Evolutionary conservation across 768 basidiomycete genomes (phyloP).

Genomic region (Strobilomyces confusus): DNA sequence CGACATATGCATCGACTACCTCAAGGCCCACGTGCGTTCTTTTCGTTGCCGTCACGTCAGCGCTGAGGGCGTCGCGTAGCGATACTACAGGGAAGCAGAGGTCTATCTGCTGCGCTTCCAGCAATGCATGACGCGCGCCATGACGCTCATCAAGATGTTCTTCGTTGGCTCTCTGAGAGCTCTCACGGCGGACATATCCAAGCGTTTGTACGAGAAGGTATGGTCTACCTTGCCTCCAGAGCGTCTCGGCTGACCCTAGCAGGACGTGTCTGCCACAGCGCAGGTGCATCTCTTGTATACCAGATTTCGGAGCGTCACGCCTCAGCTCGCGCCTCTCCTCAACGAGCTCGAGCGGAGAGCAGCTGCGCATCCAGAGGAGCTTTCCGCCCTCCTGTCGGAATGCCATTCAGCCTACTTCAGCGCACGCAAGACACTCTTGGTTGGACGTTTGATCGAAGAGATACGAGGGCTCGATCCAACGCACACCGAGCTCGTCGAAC

Average conservation of each 20-base stretch:
- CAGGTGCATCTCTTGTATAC: constrained; percentile 86
- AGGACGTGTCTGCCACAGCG: constrained; percentile 79
- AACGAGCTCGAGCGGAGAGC: constrained; percentile 83
- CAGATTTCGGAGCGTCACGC: constrained; percentile 72
- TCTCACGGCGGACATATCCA: constrained; percentile 73
- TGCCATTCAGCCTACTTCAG: constrained; percentile 85
- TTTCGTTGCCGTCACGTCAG: not conserved
- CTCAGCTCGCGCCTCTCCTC: constrained; percentile 72
- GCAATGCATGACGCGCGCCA: constrained; percentile 95
- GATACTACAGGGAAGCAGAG: constrained; percentile 89
- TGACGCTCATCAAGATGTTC: constrained; percentile 98
- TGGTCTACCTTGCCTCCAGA: not conserved
- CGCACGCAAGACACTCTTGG: constrained; percentile 66
- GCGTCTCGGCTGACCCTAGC: not conserved
- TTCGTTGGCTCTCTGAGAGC: constrained; percentile 83
- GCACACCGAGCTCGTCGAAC: constrained; percentile 79
- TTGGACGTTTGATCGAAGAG: constrained; percentile 72
- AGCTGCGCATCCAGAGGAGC: constrained; percentile 73
- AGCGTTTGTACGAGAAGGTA: constrained; percentile 73
- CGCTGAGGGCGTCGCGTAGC: constrained; percentile 40
- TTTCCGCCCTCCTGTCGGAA: constrained; percentile 75
- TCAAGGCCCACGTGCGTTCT: constrained; percentile 74
- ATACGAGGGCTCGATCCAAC: constrained; percentile 78
- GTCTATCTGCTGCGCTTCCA: constrained; percentile 95
- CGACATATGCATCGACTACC: constrained; percentile 89